Evolutionary conservation across 495 filamentous ascomycete species (phyloP).

Genomic region (Aspergillus coremiiformis): DNA sequence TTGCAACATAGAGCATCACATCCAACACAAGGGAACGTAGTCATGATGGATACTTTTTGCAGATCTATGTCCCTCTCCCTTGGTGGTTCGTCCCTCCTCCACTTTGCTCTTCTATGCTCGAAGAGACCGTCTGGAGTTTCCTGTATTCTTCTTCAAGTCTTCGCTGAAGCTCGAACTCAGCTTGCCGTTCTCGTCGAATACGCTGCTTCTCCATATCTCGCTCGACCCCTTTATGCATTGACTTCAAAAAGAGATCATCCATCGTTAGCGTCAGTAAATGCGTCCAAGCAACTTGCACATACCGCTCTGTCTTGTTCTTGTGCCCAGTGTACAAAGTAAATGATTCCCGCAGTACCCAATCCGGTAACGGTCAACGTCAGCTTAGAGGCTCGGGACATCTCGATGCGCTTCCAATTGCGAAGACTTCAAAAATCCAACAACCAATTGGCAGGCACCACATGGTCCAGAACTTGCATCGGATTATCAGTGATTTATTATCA

Average conservation of each 20-base stretch:
- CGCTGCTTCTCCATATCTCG: conserved; percentile 93
- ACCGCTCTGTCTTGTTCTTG: conserved; percentile 85
- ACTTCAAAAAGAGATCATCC: not conserved
- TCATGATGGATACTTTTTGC: not conserved
- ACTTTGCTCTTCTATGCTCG: conserved; percentile 20
- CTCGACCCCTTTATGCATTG: conserved; percentile 92
- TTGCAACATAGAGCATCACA: not conserved
- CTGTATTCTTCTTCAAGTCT: conserved; percentile 81
- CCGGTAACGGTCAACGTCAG: conserved; percentile 73
- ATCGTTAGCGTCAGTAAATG: conserved; percentile 5
- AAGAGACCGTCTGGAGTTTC: conserved; percentile 66
- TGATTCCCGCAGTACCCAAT: conserved; percentile 64
- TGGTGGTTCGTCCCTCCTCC: conserved; percentile 13
- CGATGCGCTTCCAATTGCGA: not conserved
- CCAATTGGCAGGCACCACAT: not conserved
- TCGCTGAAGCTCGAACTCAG: conserved; percentile 89
- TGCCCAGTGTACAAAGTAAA: conserved; percentile 81
- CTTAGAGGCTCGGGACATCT: conserved; percentile 86
- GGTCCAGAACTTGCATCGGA: conserved; percentile 14
- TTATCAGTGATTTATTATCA: conserved; percentile 28
- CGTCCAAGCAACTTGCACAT: conserved; percentile 20
- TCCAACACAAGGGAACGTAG: not conserved
- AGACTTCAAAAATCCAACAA: not conserved
- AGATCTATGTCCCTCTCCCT: conserved; percentile 15
- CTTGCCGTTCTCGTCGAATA: conserved; percentile 76